phyloP scores from a whole-genome alignment of 2,329 filamentous ascomycete genomes.

The Aspergillus luchuensis region DNA sequence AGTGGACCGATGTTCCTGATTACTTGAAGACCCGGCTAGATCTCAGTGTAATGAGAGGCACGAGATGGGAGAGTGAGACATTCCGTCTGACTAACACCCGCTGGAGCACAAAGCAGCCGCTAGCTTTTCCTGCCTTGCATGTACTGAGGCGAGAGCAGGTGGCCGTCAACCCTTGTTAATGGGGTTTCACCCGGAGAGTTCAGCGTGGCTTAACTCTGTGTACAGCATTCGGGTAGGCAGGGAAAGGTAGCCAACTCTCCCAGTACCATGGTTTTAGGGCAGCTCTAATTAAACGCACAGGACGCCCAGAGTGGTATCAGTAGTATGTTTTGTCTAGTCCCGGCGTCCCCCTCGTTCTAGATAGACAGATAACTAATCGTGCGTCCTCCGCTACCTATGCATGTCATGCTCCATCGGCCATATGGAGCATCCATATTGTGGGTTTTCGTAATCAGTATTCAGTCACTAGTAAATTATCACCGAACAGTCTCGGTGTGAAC shows the following conservation, averaged over 20 bases:
- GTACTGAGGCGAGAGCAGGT: conserved; percentile 2
- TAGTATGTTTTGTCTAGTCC: no score
- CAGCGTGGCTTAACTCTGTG: not conserved
- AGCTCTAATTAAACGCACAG: conserved; percentile 1
- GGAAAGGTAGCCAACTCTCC: not conserved
- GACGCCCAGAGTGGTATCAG: not conserved
- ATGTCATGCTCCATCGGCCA: not conserved
- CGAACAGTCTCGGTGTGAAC: not conserved
- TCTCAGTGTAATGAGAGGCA: conserved; percentile 12
- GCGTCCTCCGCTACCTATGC: not conserved
- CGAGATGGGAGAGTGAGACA: conserved; percentile 10
- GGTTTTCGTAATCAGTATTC: not conserved
- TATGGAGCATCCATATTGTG: not conserved
- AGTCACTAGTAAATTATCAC: not conserved
- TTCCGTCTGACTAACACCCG: conserved; percentile 9
- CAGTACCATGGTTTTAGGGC: conserved; percentile 2
- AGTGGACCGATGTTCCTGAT: conserved; percentile 20
- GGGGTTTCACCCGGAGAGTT: not conserved
- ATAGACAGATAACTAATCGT: not conserved
- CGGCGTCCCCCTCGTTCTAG: not conserved
- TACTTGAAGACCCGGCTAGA: conserved; percentile 16
- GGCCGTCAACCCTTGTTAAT: not conserved
- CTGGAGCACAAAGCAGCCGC: not conserved
- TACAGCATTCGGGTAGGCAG: not conserved
- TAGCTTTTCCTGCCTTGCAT: conserved; percentile 5